phyloP scores from a whole-genome alignment of 2,329 filamentous ascomycete species.

The Trichophyton rubrum region DNA sequence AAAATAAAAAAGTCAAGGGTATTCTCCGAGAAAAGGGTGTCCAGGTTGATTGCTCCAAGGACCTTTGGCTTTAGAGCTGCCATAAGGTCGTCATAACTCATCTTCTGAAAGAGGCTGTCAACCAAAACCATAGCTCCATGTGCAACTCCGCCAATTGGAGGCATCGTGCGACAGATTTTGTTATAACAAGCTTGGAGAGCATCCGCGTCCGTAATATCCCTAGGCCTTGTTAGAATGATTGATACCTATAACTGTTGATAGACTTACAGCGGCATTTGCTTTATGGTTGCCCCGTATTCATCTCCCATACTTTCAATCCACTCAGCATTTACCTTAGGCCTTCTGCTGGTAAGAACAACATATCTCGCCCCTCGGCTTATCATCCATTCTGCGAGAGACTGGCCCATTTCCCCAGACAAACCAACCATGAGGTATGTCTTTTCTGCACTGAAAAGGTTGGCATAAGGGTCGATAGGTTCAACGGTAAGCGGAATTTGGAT shows the following conservation, averaged over 20 bases:
- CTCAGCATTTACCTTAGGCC: conserved; percentile 15
- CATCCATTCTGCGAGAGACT: conserved; percentile 23
- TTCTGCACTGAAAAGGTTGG: conserved; percentile 6
- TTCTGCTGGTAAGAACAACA: conserved; percentile 22
- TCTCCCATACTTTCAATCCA: conserved; percentile 11
- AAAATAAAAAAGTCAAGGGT: conserved; percentile 13
- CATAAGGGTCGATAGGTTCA: neutral
- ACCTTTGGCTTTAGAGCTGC: conserved; percentile 29
- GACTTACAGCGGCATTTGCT: conserved; percentile 3
- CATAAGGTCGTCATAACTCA: conserved; percentile 23
- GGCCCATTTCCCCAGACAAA: conserved; percentile 20
- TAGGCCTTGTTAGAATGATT: conserved; percentile 2
- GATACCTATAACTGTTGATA: neutral
- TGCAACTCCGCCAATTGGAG: conserved; percentile 20
- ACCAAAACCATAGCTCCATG: conserved; percentile 28
- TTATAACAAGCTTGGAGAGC: conserved; percentile 10
- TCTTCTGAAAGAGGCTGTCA: conserved; percentile 24
- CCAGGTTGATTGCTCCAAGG: conserved; percentile 21
- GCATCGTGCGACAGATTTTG: conserved; percentile 13
- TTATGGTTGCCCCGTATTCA: neutral
- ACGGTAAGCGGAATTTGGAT: neutral
- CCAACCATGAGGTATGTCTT: conserved; percentile 25
- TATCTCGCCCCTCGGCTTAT: conserved; percentile 18
- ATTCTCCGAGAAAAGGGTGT: conserved; percentile 13
- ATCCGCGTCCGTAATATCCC: conserved; percentile 13